Conservation (phyloP, 1,139 yeast species). For the Lodderomyces beijingensis region DNA sequence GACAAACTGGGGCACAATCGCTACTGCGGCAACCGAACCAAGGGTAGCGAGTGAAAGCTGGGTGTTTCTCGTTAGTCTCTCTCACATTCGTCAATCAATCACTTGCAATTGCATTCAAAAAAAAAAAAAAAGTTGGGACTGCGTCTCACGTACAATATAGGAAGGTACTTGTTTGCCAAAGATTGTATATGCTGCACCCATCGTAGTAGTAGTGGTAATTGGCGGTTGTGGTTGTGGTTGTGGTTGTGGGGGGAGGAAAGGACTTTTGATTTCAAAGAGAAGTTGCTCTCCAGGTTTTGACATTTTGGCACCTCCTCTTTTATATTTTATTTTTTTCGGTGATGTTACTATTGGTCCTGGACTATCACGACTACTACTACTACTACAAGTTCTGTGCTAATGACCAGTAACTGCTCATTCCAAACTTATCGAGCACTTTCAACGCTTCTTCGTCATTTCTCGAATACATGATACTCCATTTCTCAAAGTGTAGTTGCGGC, state of each 20-base stretch:
- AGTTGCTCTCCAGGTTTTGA: too few species aligned
- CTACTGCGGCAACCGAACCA: conserved; percentile 42
- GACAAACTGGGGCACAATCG: conserved; percentile 36
- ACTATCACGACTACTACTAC: conserved; percentile 3
- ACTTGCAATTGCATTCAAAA: too few species aligned
- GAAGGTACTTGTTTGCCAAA: conserved; percentile 64
- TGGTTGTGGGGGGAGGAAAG: too few species aligned
- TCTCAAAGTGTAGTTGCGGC: conserved; percentile 46
- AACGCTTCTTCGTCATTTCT: conserved; percentile 53
- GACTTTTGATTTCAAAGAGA: too few species aligned
- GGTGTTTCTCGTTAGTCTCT: not conserved
- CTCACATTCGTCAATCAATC: too few species aligned
- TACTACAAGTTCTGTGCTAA: conserved; percentile 34
- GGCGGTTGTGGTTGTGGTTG: too few species aligned
- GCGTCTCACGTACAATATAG: conserved; percentile 46
- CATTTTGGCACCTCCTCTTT: too few species aligned
- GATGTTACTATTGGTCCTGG: too few species aligned
- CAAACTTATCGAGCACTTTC: conserved; percentile 46
- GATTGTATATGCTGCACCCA: conserved; percentile 62
- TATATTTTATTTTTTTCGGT: too few species aligned
- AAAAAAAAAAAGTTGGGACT: not conserved
- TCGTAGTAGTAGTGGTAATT: too few species aligned
- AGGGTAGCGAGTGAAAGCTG: conserved; percentile 45
- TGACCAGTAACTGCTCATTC: conserved; percentile 60
- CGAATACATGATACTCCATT: conserved; percentile 57